Evolutionary conservation across 306 rosid genomes (phyloP), one percentile per base, ranked within the genome.

Genomic region (Echinosophora koreensis): DNA sequence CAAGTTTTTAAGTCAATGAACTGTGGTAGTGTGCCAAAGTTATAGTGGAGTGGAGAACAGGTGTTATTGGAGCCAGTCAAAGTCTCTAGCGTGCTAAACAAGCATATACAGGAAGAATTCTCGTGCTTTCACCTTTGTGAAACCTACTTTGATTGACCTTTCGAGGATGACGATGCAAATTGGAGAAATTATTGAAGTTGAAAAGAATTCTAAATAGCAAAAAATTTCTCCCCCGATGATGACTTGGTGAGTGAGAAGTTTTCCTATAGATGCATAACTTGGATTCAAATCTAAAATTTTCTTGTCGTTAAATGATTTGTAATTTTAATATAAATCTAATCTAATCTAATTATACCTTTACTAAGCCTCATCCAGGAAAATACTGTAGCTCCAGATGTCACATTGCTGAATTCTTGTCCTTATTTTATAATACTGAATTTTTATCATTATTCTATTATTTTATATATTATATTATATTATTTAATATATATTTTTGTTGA

Each of bases 1-100:
- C 22, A 30, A 74, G 50, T 15, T 8, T 61, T 32, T 44, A 17
- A 0, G 50, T 61, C 61, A 74, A 22, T 22, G 27, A 62, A 62
- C 3, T 9, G 6, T 73, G 78, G 49, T 5, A 12, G 35, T 32
- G 10, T 62, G 15, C 39, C 41, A 11, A 50, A 7, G 30, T 47
- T 75, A 35, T 64, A 35, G 59, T 5, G 0, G 58, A 15, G 44
- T 6, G 38, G 22, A 16, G 3, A 18, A 30, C 47, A 0, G 11
- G 8, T 28, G 11, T 30, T 59, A 3, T 71, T 39, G 10, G 18
- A 13, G 37, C 3, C 42, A 52, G 6, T 11, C 17, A 13, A n/a
- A 61, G 9, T 60, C 78, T 60, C 8, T 15, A 2, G 64, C 72
- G 64, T 75, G 80, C 6, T 64, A 2, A 50, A 16, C 52, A 75